Evolutionary conservation across 2,329 filamentous ascomycete species (phyloP).

Genomic region (Botrytis pseudocinerea): DNA sequence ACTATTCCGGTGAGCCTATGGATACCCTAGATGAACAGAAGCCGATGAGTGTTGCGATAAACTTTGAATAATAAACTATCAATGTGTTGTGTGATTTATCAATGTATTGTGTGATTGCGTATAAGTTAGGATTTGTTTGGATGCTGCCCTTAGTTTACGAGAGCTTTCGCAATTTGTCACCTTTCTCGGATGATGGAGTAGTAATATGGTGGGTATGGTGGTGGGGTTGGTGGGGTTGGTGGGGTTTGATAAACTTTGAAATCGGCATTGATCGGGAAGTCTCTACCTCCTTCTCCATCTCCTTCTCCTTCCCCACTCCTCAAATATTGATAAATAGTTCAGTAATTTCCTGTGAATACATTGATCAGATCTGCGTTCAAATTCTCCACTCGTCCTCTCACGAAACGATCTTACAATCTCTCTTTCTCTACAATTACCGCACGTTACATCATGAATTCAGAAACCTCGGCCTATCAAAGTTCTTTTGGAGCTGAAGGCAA

Average conservation of each 20-base stretch:
- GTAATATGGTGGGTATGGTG: no score
- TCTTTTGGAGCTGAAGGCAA: slow-evolving; percentile 41
- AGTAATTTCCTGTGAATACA: neutral
- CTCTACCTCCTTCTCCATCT: neutral
- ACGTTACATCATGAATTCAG: slow-evolving; percentile 47
- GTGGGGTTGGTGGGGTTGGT: neutral
- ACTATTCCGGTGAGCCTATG: slow-evolving; percentile 20
- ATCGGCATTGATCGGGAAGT: neutral
- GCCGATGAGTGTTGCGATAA: neutral
- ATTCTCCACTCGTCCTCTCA: neutral
- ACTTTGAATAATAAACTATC: no score
- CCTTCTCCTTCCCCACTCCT: neutral
- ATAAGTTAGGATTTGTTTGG: neutral
- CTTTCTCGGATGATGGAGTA: neutral
- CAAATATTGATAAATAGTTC: neutral
- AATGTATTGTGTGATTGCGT: neutral
- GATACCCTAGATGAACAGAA: neutral
- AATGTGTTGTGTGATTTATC: neutral
- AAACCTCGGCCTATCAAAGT: slow-evolving; percentile 42
- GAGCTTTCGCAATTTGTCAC: neutral
- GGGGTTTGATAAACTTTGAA: neutral
- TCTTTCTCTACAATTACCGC: neutral
- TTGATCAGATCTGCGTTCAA: neutral
- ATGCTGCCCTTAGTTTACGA: neutral
- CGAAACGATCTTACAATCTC: neutral